phyloP scores from a whole-genome alignment of 1,284 basidiomycete species.

The Pisolithus thermaeus region DNA sequence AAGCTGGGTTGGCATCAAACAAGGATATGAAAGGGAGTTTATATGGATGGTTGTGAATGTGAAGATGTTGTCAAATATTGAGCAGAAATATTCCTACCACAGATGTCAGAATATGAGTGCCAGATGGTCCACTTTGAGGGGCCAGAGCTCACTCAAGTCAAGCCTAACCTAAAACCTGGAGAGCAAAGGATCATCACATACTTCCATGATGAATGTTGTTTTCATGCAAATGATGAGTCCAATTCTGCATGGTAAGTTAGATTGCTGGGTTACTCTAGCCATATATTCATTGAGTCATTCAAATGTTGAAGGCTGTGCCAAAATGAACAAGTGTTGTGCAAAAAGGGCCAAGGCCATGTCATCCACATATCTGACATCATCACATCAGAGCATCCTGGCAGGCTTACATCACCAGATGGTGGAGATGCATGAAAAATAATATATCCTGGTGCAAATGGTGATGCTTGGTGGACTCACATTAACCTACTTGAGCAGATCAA shows the following conservation, averaged over 20 bases:
- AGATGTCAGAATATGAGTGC: constrained; percentile 21
- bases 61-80: constrained; percentile 32
- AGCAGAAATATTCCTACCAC: constrained; percentile 24
- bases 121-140: constrained; percentile 24
- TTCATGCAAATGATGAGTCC: constrained; percentile 25
- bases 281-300: background rate
- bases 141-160: constrained; percentile 10
- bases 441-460: constrained; percentile 24
- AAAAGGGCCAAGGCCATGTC: constrained; percentile 12
- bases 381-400: constrained; percentile 5
- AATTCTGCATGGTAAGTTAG: constrained; percentile 4
- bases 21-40: constrained; percentile 28
- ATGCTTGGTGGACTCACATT: constrained; percentile 25
- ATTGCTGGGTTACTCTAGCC: background rate
- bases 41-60: constrained; percentile 35
- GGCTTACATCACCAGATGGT: no score
- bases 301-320: background rate
- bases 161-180: constrained; percentile 20
- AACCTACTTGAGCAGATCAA: constrained; percentile 24
- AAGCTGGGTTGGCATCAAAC: constrained; percentile 24
- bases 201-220: constrained; percentile 33
- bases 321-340: constrained; percentile 4
- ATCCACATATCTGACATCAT: constrained; percentile 20
- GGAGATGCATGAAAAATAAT: constrained; percentile 22
- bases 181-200: constrained; percentile 25